Percentiles rank a stretch among this genome's conserved stretches.
phyloP scores from a whole-genome alignment of 345 rosid genomes.

The Hypericum perforatum region DNA sequence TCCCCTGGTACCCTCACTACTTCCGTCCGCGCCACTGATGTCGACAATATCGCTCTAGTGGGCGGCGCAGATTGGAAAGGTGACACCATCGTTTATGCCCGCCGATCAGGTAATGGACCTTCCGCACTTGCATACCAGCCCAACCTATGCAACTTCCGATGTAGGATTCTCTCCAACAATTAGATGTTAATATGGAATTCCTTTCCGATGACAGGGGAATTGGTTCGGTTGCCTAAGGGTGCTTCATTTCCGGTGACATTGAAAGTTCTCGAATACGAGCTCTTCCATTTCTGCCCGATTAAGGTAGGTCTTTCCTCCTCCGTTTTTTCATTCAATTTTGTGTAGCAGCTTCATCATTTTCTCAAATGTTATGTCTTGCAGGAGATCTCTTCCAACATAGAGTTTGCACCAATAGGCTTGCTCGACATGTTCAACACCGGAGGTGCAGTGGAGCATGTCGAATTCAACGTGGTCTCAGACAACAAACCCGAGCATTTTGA shows the following conservation, averaged over 20 bases:
- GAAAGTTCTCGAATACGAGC: conserved; percentile 72
- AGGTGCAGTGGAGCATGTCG: conserved; percentile 58
- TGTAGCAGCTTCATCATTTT: too few species aligned
- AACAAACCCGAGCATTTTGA: conserved; percentile 34
- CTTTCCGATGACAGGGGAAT: conserved; percentile 44
- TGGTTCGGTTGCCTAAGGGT: conserved; percentile 58
- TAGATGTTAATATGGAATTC: conserved; percentile 5
- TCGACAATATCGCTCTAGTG: conserved; percentile 53
- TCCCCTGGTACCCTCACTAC: conserved; percentile 76
- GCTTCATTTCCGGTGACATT: conserved; percentile 76
- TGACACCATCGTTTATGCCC: conserved; percentile 55
- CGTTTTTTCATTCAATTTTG: too few species aligned
- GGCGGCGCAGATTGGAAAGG: conserved; percentile 77
- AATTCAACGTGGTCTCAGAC: conserved; percentile 28
- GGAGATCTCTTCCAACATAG: conserved; percentile 51
- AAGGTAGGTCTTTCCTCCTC: conserved; percentile 31
- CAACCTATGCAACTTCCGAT: too few species aligned
- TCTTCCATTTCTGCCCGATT: conserved; percentile 77
- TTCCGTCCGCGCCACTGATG: conserved; percentile 59
- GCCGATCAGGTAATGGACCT: conserved; percentile 52
- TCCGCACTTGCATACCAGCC: background rate
- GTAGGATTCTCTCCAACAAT: too few species aligned
- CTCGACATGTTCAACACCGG: conserved; percentile 81
- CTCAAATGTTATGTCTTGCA: conserved; percentile 15
- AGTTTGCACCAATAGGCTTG: conserved; percentile 81